These are phyloP conservation scores for Umbellularia californica DNA, from an alignment of 164 flowering plant species.

Conservation along the genomic window DNA sequence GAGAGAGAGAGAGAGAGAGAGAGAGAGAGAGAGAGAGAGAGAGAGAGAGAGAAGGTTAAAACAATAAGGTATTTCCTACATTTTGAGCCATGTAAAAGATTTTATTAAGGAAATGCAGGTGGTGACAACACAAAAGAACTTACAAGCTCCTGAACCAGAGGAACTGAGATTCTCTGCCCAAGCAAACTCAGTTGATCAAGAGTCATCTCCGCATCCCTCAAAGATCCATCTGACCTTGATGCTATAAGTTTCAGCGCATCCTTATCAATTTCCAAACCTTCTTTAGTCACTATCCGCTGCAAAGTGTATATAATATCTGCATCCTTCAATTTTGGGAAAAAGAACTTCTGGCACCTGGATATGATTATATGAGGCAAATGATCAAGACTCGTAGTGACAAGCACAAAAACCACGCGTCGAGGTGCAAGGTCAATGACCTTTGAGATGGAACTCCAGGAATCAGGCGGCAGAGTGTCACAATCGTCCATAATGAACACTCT, in stretches of 20 bases:
- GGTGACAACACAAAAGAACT: slow-evolving; percentile 19
- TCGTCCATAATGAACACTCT: slow-evolving; percentile 84
- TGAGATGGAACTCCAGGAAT: slow-evolving; percentile 86
- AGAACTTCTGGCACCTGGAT: slow-evolving; percentile 96
- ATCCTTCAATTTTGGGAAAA: slow-evolving; percentile 96
- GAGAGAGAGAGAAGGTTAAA: too few species aligned
- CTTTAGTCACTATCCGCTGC: slow-evolving; percentile 81
- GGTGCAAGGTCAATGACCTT: slow-evolving; percentile 94
- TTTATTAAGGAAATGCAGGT: neutral
- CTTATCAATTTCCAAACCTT: slow-evolving; percentile 74
- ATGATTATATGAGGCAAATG: slow-evolving; percentile 83
- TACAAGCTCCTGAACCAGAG: slow-evolving; percentile 92
- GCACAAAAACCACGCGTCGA: slow-evolving; percentile 76
- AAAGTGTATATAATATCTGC: slow-evolving; percentile 79
- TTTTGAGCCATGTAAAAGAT: neutral
- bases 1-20: too few species aligned
- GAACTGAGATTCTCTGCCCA: slow-evolving; percentile 81
- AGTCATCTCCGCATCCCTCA: slow-evolving; percentile 98
- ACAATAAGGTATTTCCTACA: too few species aligned
- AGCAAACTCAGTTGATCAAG: slow-evolving; percentile 95
- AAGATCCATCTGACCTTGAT: slow-evolving; percentile 90
- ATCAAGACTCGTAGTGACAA: slow-evolving; percentile 80
- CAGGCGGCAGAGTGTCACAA: slow-evolving; percentile 75
- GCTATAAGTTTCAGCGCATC: slow-evolving; percentile 92
- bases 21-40: too few species aligned